Evolutionary conservation across 2,329 filamentous ascomycete species (phyloP), one percentile per base, ranked within the genome.

Genomic region (Lecanosticta acicola): DNA sequence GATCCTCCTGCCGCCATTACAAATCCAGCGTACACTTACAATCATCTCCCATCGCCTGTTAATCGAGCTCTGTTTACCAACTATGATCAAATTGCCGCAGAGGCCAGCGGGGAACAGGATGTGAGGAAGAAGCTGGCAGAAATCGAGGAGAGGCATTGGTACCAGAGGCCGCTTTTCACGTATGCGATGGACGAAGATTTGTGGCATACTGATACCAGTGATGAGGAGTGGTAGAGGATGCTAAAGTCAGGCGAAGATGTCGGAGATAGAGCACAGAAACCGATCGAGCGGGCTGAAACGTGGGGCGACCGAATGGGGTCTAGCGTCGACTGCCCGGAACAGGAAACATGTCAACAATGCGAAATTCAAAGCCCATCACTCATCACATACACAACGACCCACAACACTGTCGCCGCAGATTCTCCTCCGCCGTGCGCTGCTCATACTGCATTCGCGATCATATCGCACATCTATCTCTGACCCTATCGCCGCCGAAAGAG

Each of bases 141-240:
- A 13, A 41, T 60, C 13, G 46, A 50, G 7, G 50, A 59, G 13
- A 34, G 37, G 19, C 61, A 63, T 50, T 62, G 58, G 58, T 62
- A 63, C 44, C 52, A 55, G 29, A 43, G 41, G 34, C 51, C 52
- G 2, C 26, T 56, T 3, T 54, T 56, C 43, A 60, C 53, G 34
- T 61, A 61, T 44, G 46, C 52, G 39, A 58, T 64, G 56, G 61
- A 64, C 43, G 61, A 63, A 26, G 42, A 14, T 14, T 14, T 58
- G 2, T 64, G 61, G 61, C 56, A 63, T 48, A 64, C 61, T 4
- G 61, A 64, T 43, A 64, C 61, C 20, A 59, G 55, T 41, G 59
- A 60, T 40, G 61, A 63, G 44, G 60, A 62, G 35, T 62, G 51
- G 67, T 68, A 42, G 26, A 35, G 24, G 24, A n/a, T n/a, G n/a